A percentile compares a stretch with the other conserved stretches of the same genome.
Evolutionary conservation across 345 rosid species (phyloP).

Genomic region (Eucalyptus tenuipes): DNA sequence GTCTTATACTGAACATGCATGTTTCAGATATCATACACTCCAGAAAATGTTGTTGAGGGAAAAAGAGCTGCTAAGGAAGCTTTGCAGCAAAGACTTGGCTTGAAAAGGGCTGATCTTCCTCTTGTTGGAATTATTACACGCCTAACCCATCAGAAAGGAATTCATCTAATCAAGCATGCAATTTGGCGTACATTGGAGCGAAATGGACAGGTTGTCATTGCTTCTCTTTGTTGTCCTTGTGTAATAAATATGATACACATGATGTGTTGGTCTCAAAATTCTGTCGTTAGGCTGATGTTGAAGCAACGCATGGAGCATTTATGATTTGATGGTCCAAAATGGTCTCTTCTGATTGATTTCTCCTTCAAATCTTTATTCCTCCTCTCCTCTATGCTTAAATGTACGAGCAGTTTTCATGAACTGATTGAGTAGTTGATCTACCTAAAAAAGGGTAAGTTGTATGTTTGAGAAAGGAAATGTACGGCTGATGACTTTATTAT

Average conservation of each 20-base stretch:
- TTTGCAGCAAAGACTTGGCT: constrained; percentile 63
- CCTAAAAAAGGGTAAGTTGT: neutral
- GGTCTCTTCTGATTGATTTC: neutral
- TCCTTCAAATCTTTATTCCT: neutral
- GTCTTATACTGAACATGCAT: neutral
- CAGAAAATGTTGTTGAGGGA: constrained; percentile 78
- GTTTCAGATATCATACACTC: constrained; percentile 47
- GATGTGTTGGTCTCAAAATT: neutral
- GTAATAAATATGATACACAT: neutral
- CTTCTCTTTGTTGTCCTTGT: neutral
- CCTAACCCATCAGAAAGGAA: constrained; percentile 95
- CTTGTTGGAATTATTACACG: constrained; percentile 75
- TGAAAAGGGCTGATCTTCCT: constrained; percentile 52
- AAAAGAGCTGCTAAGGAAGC: constrained; percentile 85
- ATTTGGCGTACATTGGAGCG: constrained; percentile 70
- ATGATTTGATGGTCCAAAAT: neutral
- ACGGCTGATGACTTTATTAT: neutral
- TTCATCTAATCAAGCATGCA: constrained; percentile 89
- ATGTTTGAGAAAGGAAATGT: neutral
- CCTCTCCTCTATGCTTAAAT: neutral
- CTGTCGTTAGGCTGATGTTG: neutral
- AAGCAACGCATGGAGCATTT: neutral
- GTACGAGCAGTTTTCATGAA: neutral
- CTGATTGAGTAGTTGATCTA: neutral
- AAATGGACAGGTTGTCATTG: constrained; percentile 61